Base-by-base conservation (phyloP, 2,329 filamentous ascomycete genomes). In the Penicillium rolfsii region DNA sequence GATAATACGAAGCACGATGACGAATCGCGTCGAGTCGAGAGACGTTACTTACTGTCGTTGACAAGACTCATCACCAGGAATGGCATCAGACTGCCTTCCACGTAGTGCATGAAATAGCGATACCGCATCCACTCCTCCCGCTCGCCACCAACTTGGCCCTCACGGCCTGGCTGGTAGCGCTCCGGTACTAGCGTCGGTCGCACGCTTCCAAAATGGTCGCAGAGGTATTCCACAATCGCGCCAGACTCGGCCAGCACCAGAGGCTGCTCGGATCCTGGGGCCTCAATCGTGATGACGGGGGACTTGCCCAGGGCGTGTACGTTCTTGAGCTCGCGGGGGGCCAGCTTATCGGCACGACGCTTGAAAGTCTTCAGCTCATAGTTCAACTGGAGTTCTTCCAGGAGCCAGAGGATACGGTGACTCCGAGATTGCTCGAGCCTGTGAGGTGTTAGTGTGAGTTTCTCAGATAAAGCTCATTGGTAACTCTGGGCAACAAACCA, bases 291-390 rank as follows among this genome's bases (percentile, higher is more conserved):
- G 65, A 98, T 80, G 45, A 94, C 80, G 0, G 94, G 94, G 1
- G 91, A 93, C 75, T 97, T 97, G 63, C 94, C 94, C 4, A 97
- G 83, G 0, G 91, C 89, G 71, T 97, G 92, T 40, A 96, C 79
- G 64, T 91, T 83, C 71, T 90, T 88, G 49, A 97, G 84, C 70
- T 91, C 89, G 0, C 86, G 81, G 3, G 91, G 91, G 1, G 93
- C 93, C n/a, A 91, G 81, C 67, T 81, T 84, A 58, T 89, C 84
- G 59, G 77, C 70, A 41, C 75, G 74, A 40, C 93, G 89, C 75
- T 91, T 91, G 83, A 90, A 95, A 57, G 89, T 83, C 71, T 94
- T 87, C 60, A 97, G 79, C 63, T 93, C 86, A 77, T 96, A 97
- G 30, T 89, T 84, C 36, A 96, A 76, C 46, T 89, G 84, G 63